Evolutionary conservation across 192 early-diverging fungal species (phyloP).

Genomic region (Coemansia sp.): DNA sequence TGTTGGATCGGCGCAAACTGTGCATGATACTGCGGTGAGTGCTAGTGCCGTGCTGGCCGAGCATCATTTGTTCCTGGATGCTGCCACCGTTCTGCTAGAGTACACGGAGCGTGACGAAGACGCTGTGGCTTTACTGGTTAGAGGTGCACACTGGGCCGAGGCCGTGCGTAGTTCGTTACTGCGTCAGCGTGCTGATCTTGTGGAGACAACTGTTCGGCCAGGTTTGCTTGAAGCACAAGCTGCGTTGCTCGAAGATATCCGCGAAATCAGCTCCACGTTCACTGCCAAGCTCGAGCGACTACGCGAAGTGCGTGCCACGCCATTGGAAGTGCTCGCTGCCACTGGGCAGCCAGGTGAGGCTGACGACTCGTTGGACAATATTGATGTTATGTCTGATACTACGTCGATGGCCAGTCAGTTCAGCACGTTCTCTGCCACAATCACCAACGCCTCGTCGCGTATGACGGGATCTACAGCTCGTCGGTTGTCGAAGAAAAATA

Average conservation of each 20-base stretch:
- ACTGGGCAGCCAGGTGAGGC: slow-evolving; percentile 49
- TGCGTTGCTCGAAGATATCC: slow-evolving; percentile 40
- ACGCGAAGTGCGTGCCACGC: slow-evolving; percentile 35
- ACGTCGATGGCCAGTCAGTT: slow-evolving; percentile 90
- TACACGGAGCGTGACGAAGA: slow-evolving; percentile 72
- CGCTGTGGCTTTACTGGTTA: slow-evolving; percentile 68
- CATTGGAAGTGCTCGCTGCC: slow-evolving; percentile 22
- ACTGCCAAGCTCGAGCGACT: slow-evolving; percentile 25
- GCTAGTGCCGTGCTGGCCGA: slow-evolving; percentile 57
- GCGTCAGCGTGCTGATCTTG: slow-evolving; percentile 65
- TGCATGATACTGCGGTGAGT: slow-evolving; percentile 34
- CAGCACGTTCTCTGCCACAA: slow-evolving; percentile 74
- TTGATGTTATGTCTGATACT: slow-evolving; percentile 96
- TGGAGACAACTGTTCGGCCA: slow-evolving; percentile 76
- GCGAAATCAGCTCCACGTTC: slow-evolving; percentile 38
- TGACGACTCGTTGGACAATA: slow-evolving; percentile 64
- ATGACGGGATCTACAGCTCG: slow-evolving; percentile 63
- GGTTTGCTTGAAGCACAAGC: slow-evolving; percentile 58
- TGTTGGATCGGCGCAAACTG: slow-evolving; percentile 1
- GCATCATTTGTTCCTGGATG: slow-evolving; percentile 65
- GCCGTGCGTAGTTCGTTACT: slow-evolving; percentile 68
- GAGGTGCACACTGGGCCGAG: slow-evolving; percentile 78
- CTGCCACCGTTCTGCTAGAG: slow-evolving; percentile 72
- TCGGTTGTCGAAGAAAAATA: slow-evolving; percentile 63
- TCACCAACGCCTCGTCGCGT: slow-evolving; percentile 63